Conservation (phyloP, 768 basidiomycete genomes). For the Tephrocybe sp. region DNA sequence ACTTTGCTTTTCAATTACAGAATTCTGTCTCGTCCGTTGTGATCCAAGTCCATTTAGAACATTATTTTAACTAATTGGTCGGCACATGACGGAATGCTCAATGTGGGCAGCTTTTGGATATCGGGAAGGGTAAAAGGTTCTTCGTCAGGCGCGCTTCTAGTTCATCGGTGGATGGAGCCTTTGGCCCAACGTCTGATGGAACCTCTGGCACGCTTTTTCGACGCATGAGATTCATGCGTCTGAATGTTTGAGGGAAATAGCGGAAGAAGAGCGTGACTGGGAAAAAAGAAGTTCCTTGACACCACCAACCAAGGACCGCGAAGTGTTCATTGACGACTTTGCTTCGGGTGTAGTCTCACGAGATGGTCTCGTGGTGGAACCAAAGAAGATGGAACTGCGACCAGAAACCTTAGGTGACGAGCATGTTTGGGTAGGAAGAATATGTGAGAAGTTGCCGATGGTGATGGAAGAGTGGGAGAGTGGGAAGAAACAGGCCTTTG, state of each 20-base stretch:
- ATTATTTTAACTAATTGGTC: too few species aligned
- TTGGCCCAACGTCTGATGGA: slow-evolving; percentile 50
- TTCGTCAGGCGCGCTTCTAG: slow-evolving; percentile 50
- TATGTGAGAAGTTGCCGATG: slow-evolving; percentile 37
- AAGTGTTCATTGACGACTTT: slow-evolving; percentile 26
- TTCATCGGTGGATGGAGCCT: slow-evolving; percentile 48
- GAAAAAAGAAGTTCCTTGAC: slow-evolving; percentile 57
- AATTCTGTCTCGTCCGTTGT: too few species aligned
- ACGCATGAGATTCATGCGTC: slow-evolving; percentile 11
- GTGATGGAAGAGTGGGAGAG: slow-evolving; percentile 31
- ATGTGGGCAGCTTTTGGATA: slow-evolving; percentile 17
- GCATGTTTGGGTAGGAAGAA: slow-evolving; percentile 20
- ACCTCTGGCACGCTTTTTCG: slow-evolving; percentile 27
- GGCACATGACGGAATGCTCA: slow-evolving; percentile 9
- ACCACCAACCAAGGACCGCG: slow-evolving; percentile 59
- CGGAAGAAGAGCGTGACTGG: slow-evolving; percentile 43
- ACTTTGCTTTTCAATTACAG: too few species aligned
- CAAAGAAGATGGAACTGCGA: slow-evolving; percentile 15
- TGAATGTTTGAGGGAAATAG: slow-evolving; percentile 25
- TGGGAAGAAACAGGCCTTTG: slow-evolving; percentile 16
- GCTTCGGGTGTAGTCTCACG: slow-evolving; percentile 15
- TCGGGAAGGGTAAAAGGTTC: slow-evolving; percentile 13
- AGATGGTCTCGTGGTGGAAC: slow-evolving; percentile 11
- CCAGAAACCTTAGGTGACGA: slow-evolving; percentile 17
- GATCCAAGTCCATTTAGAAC: too few species aligned